Evolutionary conservation across 2,329 filamentous ascomycete species (phyloP).

Genomic region (Botrytis tulipae): DNA sequence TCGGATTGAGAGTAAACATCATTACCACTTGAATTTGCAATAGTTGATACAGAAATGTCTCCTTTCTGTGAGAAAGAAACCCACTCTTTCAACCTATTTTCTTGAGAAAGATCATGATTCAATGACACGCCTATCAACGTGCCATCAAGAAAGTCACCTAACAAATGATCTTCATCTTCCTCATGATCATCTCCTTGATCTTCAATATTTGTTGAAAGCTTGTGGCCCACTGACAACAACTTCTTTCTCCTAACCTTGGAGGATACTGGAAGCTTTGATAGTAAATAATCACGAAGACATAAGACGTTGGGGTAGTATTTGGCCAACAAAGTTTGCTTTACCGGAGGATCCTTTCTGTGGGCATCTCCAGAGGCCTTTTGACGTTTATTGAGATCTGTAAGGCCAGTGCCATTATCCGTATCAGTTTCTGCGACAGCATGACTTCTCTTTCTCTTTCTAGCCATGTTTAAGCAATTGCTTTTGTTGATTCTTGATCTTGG

Average conservation of each 20-base stretch:
- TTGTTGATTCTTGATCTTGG: not conserved
- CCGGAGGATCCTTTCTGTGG: constrained; percentile 27
- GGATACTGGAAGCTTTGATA: constrained; percentile 61
- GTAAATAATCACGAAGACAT: constrained; percentile 68
- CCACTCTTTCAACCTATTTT: constrained; percentile 55
- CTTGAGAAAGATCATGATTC: constrained; percentile 26
- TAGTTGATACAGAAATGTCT: constrained; percentile 55
- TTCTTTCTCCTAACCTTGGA: constrained; percentile 63
- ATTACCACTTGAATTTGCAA: constrained; percentile 44
- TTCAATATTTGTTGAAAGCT: not conserved
- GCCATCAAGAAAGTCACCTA: constrained; percentile 34
- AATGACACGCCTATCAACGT: constrained; percentile 36
- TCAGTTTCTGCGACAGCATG: constrained; percentile 16
- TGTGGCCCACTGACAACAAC: constrained; percentile 39
- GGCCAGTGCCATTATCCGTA: constrained; percentile 16
- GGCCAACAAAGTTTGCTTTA: constrained; percentile 62
- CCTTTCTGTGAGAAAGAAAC: constrained; percentile 62
- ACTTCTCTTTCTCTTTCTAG: constrained; percentile 41
- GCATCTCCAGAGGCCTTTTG: constrained; percentile 28
- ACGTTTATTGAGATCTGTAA: constrained; percentile 33
- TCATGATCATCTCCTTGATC: not conserved
- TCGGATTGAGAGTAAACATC: constrained; percentile 60
- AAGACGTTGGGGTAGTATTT: constrained; percentile 65
- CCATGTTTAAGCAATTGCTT: not conserved
- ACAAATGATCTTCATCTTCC: constrained; percentile 20